phyloP scores from a whole-genome alignment of 805 yeast genomes.

The Blastobotrys attinorum region DNA sequence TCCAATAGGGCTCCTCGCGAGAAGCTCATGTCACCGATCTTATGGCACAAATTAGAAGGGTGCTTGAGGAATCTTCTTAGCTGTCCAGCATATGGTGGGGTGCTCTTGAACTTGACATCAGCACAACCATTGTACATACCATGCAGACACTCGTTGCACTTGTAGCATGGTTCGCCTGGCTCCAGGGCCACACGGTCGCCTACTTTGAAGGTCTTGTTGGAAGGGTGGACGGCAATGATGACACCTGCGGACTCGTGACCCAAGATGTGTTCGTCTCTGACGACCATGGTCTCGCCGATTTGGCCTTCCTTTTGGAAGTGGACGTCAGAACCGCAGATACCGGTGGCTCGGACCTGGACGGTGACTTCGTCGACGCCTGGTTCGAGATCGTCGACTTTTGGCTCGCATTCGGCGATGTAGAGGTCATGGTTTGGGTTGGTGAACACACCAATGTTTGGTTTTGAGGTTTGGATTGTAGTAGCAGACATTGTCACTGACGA shows the following conservation, averaged over 20 bases:
- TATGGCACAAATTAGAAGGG: conserved; percentile 32
- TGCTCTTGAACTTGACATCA: conserved; percentile 29
- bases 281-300: conserved; percentile 48
- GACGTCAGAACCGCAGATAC: conserved; percentile 70
- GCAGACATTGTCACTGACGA: background rate
- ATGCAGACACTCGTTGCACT: conserved; percentile 28
- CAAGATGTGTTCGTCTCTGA: conserved; percentile 52
- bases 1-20: conserved; percentile 50
- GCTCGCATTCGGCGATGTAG: conserved; percentile 21
- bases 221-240: conserved; percentile 42
- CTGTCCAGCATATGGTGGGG: conserved; percentile 32
- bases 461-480: background rate
- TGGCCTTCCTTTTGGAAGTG: conserved; percentile 62
- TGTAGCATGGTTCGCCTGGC: conserved; percentile 47
- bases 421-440: conserved; percentile 26
- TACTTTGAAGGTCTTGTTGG: conserved; percentile 37
- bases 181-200: conserved; percentile 40
- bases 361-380: conserved; percentile 39
- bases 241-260: conserved; percentile 53
- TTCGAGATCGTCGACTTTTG: conserved; percentile 16
- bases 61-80: conserved; percentile 31
- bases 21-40: conserved; percentile 35
- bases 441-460: conserved; percentile 22
- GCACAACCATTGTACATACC: conserved; percentile 34
- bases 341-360: conserved; percentile 55